Base-by-base conservation (phyloP, 1,139 yeast genomes). In the Diutina mesorugosa region DNA sequence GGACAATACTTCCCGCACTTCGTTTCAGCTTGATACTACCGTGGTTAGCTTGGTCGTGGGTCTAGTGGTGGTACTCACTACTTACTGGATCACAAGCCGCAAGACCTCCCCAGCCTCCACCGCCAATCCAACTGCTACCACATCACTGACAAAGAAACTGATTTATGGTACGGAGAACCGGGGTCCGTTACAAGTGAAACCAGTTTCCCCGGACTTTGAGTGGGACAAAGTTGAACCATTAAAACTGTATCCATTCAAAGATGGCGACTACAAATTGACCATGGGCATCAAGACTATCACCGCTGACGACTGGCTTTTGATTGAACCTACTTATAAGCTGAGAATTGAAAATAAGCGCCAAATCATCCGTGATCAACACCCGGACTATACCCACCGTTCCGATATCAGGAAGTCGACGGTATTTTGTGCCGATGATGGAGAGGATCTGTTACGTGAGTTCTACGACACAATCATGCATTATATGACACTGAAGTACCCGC, bases 261-360 rank as follows among this genome's bases (percentile, higher is more conserved):
- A 80, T 56, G 85, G 84, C 4, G 74, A 72, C 47, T 85, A 84
- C 64, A 80, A 79, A 61, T 70, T 87, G 69, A 85, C 86, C 4
- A 83, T 87, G 88, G 91, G 87, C 0, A 77, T 87, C 57, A 76
- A 74, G 58, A 76, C 72, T 55, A 67, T 82, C 51, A 77, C 78
- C 41, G 76, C 79, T 6, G 77, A 79, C 56, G 90, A 87, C 57
- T 83, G 87, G 84, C 70, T 87, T 38, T 71, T 83, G 55, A 65
- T 88, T n/a, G 96, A 87, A 60, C 73, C 85, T 55, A 78, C 85
- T 0, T 87, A 87, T 63, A 65, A 72, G 59, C 64, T 70, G 6
- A 69, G 74, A 26, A 73, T 84, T 4, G 72, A 72, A 9, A 66
- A 73, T 51, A 80, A 85, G 62, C 65, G 64, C 2, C 66, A 69